Percentiles rank a stretch among this genome's conserved stretches.
Evolutionary conservation across 352 stramenopile species (phyloP).

Genomic region (Phytopythium aichiense): DNA sequence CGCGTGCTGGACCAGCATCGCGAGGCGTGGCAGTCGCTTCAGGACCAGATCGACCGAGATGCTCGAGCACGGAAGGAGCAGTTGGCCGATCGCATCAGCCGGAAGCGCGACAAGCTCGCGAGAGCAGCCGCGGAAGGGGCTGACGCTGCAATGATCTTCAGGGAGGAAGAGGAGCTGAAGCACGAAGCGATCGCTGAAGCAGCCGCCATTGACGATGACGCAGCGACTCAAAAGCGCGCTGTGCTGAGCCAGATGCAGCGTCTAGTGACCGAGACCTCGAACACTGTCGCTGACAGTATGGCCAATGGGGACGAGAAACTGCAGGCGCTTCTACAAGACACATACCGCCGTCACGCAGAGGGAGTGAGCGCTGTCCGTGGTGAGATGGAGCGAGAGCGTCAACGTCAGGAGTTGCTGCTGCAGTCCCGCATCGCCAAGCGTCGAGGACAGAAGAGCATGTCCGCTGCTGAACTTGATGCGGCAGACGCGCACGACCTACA

Average conservation of each 20-base stretch:
- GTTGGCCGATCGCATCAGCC: conserved; percentile 27
- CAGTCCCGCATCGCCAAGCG: conserved; percentile 22
- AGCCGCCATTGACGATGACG: conserved; percentile 14
- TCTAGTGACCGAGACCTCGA: conserved; percentile 7
- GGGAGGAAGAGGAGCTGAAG: conserved; percentile 8
- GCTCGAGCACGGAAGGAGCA: conserved; percentile 23
- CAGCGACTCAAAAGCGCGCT: conserved; percentile 7
- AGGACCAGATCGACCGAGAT: conserved; percentile 28
- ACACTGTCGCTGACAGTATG: conserved; percentile 15
- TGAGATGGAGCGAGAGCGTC: conserved; percentile 20
- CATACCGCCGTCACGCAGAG: conserved; percentile 13
- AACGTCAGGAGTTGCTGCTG: conserved; percentile 25
- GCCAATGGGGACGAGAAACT: conserved; percentile 13
- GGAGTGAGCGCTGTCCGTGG: conserved; percentile 14
- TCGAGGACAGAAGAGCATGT: conserved; percentile 3
- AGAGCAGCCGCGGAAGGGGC: neutral
- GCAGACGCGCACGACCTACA: conserved; percentile 5
- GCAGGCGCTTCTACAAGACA: conserved; percentile 15
- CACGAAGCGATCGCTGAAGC: conserved; percentile 17
- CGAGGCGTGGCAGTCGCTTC: conserved; percentile 22
- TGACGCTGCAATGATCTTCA: conserved; percentile 3
- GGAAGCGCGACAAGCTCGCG: conserved; percentile 21
- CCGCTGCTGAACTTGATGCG: neutral
- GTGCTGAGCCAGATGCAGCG: conserved; percentile 15
- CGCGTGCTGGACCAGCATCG: conserved; percentile 30